These are phyloP conservation scores for Pichia insulana DNA, from an alignment of 805 yeast genomes.

Conservation along the genomic window DNA sequence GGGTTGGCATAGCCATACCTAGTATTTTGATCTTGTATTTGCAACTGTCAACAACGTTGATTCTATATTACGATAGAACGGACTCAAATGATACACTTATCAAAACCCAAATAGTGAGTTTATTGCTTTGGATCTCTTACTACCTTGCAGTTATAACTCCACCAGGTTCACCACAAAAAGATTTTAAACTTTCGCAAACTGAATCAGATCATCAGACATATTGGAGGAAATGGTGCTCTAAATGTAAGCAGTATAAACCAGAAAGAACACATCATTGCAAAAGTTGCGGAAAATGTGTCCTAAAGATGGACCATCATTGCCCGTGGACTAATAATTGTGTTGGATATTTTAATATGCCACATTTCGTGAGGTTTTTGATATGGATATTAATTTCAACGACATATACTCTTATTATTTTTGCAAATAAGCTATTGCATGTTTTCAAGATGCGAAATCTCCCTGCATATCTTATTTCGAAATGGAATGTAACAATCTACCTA, in stretches of 20 bases:
- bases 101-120: conserved; percentile 17
- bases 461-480: conserved; percentile 41
- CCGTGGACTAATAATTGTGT: conserved; percentile 94
- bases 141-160: conserved; percentile 50
- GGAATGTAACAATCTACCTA: conserved; percentile 48
- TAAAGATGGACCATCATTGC: conserved; percentile 89
- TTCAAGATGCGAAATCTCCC: conserved; percentile 48
- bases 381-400: conserved; percentile 53
- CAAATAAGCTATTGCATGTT: conserved; percentile 32
- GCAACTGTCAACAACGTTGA: conserved; percentile 56
- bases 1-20: conserved; percentile 54
- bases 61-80: conserved; percentile 39
- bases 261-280: conserved; percentile 84
- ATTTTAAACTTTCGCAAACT: conserved; percentile 28
- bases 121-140: conserved; percentile 70
- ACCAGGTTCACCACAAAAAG: conserved; percentile 62
- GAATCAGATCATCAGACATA: conserved; percentile 14
- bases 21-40: conserved; percentile 43
- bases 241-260: conserved; percentile 68
- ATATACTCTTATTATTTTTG: conserved; percentile 36
- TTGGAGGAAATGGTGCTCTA: conserved; percentile 65
- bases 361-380: conserved; percentile 64
- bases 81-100: conserved; percentile 29
- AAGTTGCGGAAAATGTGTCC: conserved; percentile 63
- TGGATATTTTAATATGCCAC: conserved; percentile 70